These are phyloP conservation scores for Fraxinus floribunda DNA, from an alignment of 305 asterid species.

Conservation along the genomic window DNA sequence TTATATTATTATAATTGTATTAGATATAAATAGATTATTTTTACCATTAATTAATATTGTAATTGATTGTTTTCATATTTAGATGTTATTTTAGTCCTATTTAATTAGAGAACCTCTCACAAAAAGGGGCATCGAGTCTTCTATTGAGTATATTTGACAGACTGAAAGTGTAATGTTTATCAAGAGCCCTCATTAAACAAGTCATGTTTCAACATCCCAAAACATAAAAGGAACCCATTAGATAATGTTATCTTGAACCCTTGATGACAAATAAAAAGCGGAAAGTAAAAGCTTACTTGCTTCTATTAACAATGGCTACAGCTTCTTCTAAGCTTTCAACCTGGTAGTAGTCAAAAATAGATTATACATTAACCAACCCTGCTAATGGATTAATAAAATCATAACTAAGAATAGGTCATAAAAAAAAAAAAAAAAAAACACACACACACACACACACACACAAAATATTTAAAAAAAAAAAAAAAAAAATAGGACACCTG, in stretches of 20 bases:
- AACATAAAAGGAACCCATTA: neutral
- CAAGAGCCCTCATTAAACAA: neutral
- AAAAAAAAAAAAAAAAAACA: neutral
- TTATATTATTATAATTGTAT: no score
- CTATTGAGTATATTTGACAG: no score
- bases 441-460: no score
- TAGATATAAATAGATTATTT: no score
- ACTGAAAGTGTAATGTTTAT: neutral
- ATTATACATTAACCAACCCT: slow-evolving; percentile 2
- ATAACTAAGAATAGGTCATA: neutral
- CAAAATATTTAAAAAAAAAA: neutral
- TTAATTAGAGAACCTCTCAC: no score
- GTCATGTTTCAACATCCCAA: neutral
- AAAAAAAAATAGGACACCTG: slow-evolving; percentile 27
- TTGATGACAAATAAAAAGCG: neutral
- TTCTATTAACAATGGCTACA: slow-evolving; percentile 38
- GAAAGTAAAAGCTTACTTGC: slow-evolving; percentile 29
- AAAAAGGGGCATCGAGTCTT: no score
- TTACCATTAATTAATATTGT: no score
- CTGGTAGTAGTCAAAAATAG: slow-evolving; percentile 26
- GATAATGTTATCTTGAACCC: neutral
- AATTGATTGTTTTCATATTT: no score
- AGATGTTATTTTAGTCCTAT: no score
- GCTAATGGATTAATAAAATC: neutral
- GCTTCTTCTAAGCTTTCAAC: slow-evolving; percentile 46